These are phyloP conservation scores for Polytrichum commune DNA, from an alignment of 225 moss, liverwort and hornwort species.

Conservation along the genomic window DNA sequence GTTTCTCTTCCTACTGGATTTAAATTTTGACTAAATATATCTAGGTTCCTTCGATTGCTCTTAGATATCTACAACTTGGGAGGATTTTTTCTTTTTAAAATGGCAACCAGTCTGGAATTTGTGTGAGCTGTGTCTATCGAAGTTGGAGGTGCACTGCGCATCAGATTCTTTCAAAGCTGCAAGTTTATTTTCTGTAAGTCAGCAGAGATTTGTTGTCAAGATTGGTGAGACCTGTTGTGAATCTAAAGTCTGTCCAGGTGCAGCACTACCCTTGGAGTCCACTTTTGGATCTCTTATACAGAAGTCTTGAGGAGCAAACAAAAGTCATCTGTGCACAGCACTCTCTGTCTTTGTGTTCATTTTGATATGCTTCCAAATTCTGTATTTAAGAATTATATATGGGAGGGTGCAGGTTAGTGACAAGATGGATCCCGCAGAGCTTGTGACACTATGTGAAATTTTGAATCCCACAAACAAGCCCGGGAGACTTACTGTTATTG, in stretches of 20 bases:
- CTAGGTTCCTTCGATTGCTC: too few species aligned
- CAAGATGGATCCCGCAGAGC: constrained; percentile 59
- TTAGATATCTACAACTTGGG: too few species aligned
- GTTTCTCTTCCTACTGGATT: neutral
- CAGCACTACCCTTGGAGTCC: neutral
- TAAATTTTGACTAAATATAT: too few species aligned
- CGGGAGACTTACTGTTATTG: constrained; percentile 55
- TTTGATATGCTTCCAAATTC: neutral
- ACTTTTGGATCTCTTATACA: too few species aligned
- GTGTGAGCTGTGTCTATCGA: too few species aligned
- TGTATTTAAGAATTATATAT: neutral
- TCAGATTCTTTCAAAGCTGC: too few species aligned
- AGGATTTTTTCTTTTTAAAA: too few species aligned
- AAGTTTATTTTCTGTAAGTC: too few species aligned
- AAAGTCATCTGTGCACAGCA: neutral
- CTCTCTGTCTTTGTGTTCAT: neutral
- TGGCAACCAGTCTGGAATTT: too few species aligned
- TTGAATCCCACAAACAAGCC: constrained; percentile 52
- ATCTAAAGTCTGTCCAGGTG: neutral
- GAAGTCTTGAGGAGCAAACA: neutral
- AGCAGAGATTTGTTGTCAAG: too few species aligned
- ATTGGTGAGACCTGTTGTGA: neutral
- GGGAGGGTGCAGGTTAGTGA: constrained; percentile 40
- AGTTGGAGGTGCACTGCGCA: too few species aligned
- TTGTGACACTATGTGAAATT: constrained; percentile 39